Percentiles rank a stretch among this genome's conserved stretches.
Conservation (phyloP, 257 asterid genomes). For the Forsythia suspensa region DNA sequence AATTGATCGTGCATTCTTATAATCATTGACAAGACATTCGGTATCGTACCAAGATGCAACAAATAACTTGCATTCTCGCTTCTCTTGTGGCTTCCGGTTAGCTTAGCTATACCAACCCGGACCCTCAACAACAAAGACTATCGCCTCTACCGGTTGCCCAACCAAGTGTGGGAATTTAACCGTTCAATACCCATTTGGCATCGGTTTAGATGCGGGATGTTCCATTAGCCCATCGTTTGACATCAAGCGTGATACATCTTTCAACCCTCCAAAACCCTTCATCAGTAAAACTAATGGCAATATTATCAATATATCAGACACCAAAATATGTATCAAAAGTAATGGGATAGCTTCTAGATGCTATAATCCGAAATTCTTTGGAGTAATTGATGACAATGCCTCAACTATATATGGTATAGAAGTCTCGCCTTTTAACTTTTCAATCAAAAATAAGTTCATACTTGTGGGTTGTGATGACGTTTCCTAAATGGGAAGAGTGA, state of each 20-base stretch:
- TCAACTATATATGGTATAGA: background rate
- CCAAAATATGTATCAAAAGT: conserved; percentile 20
- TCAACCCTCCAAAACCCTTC: conserved; percentile 34
- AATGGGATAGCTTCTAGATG: conserved; percentile 20
- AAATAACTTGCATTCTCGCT: no score
- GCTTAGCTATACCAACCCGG: no score
- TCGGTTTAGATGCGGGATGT: conserved; percentile 31
- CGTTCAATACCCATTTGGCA: conserved; percentile 38
- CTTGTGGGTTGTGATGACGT: conserved; percentile 35
- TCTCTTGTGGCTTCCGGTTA: no score
- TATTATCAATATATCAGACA: conserved; percentile 21
- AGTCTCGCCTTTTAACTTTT: conserved; percentile 20
- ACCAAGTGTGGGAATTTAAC: conserved; percentile 32
- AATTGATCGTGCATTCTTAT: no score
- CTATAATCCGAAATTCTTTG: background rate
- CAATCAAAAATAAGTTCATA: conserved; percentile 28
- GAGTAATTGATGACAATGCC: fast-evolving
- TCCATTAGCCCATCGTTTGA: conserved; percentile 25
- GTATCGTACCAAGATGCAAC: no score
- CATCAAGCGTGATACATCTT: conserved; percentile 25
- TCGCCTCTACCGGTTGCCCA: conserved; percentile 27
- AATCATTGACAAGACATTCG: no score
- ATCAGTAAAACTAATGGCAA: background rate
- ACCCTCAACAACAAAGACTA: background rate
- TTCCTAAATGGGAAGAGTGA: background rate